phyloP scores from a whole-genome alignment of 2,329 filamentous ascomycete species.

The Diaporthe ampelina region DNA sequence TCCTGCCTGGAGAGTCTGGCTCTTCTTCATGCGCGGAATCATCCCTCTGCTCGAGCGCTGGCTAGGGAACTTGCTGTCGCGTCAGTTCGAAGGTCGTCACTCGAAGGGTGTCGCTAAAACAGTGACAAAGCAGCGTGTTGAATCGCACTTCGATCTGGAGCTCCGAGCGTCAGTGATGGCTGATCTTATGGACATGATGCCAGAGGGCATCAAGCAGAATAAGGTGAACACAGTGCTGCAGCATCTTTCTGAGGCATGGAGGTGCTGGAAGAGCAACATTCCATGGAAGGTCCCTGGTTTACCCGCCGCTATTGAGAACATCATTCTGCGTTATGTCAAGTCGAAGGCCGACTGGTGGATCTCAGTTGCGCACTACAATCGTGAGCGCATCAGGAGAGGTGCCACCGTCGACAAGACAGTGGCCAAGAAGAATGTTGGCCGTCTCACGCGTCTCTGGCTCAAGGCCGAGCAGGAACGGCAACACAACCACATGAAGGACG shows the following conservation, averaged over 20 bases:
- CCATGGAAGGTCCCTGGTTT: slow-evolving; percentile 99
- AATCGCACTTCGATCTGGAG: slow-evolving; percentile 98
- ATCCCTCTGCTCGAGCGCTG: slow-evolving; percentile 96
- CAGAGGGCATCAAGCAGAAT: slow-evolving; percentile 98
- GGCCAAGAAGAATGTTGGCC: slow-evolving; percentile 98
- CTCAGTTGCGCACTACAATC: slow-evolving; percentile 98
- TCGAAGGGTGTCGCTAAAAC: slow-evolving; percentile 99
- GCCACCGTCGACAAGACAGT: slow-evolving; percentile 99
- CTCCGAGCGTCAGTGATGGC: slow-evolving; percentile 98
- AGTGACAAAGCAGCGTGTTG: slow-evolving; percentile 98
- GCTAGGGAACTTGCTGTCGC: slow-evolving; percentile 95
- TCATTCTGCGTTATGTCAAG: slow-evolving; percentile 98
- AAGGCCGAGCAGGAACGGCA: slow-evolving; percentile 99
- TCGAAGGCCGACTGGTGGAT: slow-evolving; percentile 99
- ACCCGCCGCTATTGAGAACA: slow-evolving; percentile 97
- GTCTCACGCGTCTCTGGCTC: slow-evolving; percentile 93
- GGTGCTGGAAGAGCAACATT: slow-evolving; percentile 99
- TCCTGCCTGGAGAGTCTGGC: slow-evolving; percentile 97
- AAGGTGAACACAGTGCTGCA: slow-evolving; percentile 98
- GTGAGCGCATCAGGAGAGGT: slow-evolving; percentile 94
- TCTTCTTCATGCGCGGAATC: slow-evolving; percentile 99
- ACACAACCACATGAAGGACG: slow-evolving; percentile 99
- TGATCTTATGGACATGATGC: slow-evolving; percentile 99
- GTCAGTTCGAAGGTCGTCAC: slow-evolving; percentile 98
- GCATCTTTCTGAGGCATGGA: slow-evolving; percentile 97